phyloP scores from a whole-genome alignment of 2,329 filamentous ascomycete genomes.

The Phialophora expanda region DNA sequence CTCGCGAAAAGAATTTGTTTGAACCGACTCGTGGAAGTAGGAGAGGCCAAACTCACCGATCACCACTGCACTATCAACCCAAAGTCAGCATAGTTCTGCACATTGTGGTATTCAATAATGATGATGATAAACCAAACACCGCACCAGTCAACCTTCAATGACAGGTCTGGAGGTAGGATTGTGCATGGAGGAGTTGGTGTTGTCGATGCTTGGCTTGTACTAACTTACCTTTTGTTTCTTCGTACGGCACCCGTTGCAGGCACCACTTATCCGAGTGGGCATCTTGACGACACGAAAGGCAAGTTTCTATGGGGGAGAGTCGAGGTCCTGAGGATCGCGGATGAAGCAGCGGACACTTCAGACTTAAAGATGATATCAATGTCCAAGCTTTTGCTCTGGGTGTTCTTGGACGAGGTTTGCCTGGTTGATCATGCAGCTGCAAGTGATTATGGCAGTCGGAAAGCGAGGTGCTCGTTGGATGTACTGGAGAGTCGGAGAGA shows the following conservation, averaged over 20 bases:
- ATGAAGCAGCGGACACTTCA: slow-evolving; percentile 4
- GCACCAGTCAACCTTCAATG: not conserved
- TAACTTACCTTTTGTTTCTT: slow-evolving; percentile 51
- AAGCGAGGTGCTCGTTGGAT: slow-evolving; percentile 10
- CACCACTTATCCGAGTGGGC: slow-evolving; percentile 47
- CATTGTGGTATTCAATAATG: not conserved
- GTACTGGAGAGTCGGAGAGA: slow-evolving; percentile 13
- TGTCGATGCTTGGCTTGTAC: not conserved
- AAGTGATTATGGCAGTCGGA: slow-evolving; percentile 12
- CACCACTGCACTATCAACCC: slow-evolving; percentile 46
- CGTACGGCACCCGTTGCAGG: slow-evolving; percentile 50
- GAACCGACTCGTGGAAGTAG: not conserved
- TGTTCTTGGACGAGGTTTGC: not conserved
- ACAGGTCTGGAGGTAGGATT: not conserved
- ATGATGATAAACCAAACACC: not conserved
- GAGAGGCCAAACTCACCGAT: slow-evolving; percentile 43
- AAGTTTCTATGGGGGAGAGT: not conserved
- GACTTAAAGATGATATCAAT: slow-evolving; percentile 19
- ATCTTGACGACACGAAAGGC: slow-evolving; percentile 37
- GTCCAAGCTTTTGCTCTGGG: slow-evolving; percentile 3
- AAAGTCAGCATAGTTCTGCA: slow-evolving; percentile 20
- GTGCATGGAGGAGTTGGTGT: not conserved
- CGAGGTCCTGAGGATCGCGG: not conserved
- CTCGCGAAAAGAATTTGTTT: not conserved
- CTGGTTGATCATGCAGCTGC: slow-evolving; percentile 10